Base-by-base conservation (phyloP, 73 alveolate genomes). In the Breviolum minutum region DNA sequence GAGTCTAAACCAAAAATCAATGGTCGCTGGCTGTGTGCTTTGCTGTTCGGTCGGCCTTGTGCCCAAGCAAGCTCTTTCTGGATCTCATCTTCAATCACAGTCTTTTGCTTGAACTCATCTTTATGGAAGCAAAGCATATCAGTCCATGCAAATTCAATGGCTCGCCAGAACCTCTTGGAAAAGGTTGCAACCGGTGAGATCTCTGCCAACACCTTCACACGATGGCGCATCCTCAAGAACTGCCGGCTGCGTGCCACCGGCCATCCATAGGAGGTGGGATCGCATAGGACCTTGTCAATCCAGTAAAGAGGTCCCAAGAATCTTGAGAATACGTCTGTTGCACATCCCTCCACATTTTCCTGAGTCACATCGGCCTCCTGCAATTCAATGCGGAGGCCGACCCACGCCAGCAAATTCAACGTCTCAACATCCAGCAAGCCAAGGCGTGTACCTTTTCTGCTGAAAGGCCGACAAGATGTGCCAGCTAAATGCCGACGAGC, bases 391-490 rank as follows among this genome's bases (percentile, higher is more conserved):
- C 95, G 95, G 10, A 87, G 20, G 10, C 83, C 95, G 13, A 87
- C 0, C 95, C 95, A 87, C 19, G 95, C 95, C 80, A 87, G 60
- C 19, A 64, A 16, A 11, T 63, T 29, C 29, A 64, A 7, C 11
- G 76, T 29, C 30, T 87, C 95, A 1, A 29, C 30, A 10, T 87
- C 95, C 64, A 27, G 24, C 16, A 24, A 27, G 9, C 95, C 95
- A 1, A 87, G 82, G 40, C 27, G 80, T 22, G 60, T 16, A 7
- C 95, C 95, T 7, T 32, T 10, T 17, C 82, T 11, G 66, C 64
- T 24, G 30, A 63, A 87, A 5, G 83, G 95, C 26, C 95, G 81
- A 64, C 95, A 87, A 13, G 83, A 63, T 14, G 95, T 64, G 62
- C 95, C 95, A 10, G 95, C 95, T 5, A 17, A 1, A 48, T 87